Evolutionary conservation across 1,284 basidiomycete genomes (phyloP), one percentile per base, ranked within the genome.

Genomic region (Caloboletus firmus): DNA sequence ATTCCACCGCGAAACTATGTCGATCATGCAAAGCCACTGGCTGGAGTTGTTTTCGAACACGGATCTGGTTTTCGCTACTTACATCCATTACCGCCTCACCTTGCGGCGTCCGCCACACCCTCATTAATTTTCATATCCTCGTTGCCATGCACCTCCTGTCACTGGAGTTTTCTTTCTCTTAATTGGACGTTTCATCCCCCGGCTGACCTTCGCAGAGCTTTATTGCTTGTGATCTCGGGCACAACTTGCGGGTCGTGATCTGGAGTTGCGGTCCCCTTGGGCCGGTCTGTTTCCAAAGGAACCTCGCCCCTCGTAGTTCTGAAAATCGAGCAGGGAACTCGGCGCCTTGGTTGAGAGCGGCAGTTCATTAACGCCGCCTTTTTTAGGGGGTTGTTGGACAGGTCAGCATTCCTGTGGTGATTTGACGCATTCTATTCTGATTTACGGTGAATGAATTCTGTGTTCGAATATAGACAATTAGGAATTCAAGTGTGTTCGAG

Each of bases 281-380:
- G 40, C 42, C 0, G 41, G 58, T 18, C 64, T 54, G 66, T 65
- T 68, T 59, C 66, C 63, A 65, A 55, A 64, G 65, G 46, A 64
- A 67, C 63, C 28, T 47, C 28, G n/a, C 20, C 42, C 47, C 48
- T 42, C 24, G 15, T 37, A 8, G 35, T 55, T 52, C 58, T 62
- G 65, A 59, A 69, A 55, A 66, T 69, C 62, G 47, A 68, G 58
- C 54, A 66, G 55, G 67, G 64, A 65, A 65, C 62, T 15, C 46
- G 49, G 65, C 69, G 62, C 63, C 62, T 68, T 60, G 54, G 26
- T 43, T 48, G 46, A 52, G 59, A 22, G 39, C 46, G 65, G 62
- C 36, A 43, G 32, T 54, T 54, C 52, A 58, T 53, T 45, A 37
- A 48, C 45, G 30, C 57, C 55, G 57, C 58, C 50, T 28, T 52